phyloP scores from a whole-genome alignment of 2,329 filamentous ascomycete genomes.

The Periconia digitata region DNA sequence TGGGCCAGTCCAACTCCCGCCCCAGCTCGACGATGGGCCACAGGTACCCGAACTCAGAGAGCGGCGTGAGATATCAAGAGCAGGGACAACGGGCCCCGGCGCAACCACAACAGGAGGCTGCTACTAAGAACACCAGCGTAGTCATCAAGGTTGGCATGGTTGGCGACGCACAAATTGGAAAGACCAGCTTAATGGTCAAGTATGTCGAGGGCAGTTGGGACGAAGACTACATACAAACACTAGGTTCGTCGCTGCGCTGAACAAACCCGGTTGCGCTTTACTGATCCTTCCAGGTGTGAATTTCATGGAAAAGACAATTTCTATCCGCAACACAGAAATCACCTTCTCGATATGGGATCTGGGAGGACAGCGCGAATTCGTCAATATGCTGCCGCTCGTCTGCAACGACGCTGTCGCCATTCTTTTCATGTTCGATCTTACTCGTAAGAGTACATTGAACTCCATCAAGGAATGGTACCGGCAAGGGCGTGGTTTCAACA shows the following conservation, averaged over 20 bases:
- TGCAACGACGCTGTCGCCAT: conserved; percentile 99
- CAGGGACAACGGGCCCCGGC: conserved; percentile 48
- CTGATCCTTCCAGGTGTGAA: conserved; percentile 71
- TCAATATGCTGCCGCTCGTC: conserved; percentile 99
- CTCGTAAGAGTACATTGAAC: conserved; percentile 95
- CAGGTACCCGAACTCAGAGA: conserved; percentile 50
- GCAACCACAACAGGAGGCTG: conserved; percentile 42
- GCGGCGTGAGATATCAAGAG: conserved; percentile 49
- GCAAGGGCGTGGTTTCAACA: conserved; percentile 97
- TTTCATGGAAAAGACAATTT: conserved; percentile 99
- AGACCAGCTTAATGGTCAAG: conserved; percentile 99
- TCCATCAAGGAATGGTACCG: conserved; percentile 99
- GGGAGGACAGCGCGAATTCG: conserved; percentile 96
- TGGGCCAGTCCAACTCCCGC: conserved; percentile 43
- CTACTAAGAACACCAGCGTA: conserved; percentile 63
- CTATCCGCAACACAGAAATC: conserved; percentile 98
- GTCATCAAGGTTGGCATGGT: conserved; percentile 99
- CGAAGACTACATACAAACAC: conserved; percentile 98
- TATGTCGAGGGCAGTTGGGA: conserved; percentile 99
- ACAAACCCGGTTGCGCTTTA: not conserved
- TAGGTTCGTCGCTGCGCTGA: conserved; percentile 58
- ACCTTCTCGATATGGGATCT: conserved; percentile 99
- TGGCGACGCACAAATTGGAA: conserved; percentile 97
- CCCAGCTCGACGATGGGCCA: conserved; percentile 55
- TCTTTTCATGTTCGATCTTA: conserved; percentile 99